phyloP scores from a whole-genome alignment of 2,329 filamentous ascomycete species.

The Basipetospora chlamydospora region DNA sequence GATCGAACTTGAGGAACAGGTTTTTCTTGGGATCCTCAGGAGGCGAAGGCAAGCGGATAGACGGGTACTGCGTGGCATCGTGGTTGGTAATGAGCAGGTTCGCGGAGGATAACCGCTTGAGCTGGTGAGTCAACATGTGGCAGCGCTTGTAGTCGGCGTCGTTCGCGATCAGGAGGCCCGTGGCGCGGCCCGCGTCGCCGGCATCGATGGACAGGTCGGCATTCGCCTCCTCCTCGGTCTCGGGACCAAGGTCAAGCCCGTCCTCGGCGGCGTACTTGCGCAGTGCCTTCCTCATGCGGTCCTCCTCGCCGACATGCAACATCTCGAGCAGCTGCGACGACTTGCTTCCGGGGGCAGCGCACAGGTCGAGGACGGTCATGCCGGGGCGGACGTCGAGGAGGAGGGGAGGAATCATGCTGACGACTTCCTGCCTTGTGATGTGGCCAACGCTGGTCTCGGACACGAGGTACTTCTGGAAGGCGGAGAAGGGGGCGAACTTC shows the following conservation, averaged over 20 bases:
- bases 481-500: conserved; percentile 83
- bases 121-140: conserved; percentile 94
- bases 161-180: conserved; percentile 86
- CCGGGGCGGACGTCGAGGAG: conserved; percentile 82
- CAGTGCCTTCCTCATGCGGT: conserved; percentile 59
- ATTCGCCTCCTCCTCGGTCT: conserved; percentile 31
- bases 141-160: conserved; percentile 93
- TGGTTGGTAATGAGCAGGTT: conserved; percentile 97
- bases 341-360: conserved; percentile 93
- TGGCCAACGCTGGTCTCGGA: conserved; percentile 95
- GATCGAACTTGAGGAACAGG: conserved; percentile 87
- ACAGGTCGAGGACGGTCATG: conserved; percentile 90
- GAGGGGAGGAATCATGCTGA: conserved; percentile 96
- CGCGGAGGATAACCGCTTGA: conserved; percentile 90
- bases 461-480: conserved; percentile 95
- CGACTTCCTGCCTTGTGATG: conserved; percentile 92
- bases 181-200: conserved; percentile 71
- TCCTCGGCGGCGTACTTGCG: conserved; percentile 47
- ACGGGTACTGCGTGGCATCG: conserved; percentile 89
- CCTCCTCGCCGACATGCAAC: conserved; percentile 85
- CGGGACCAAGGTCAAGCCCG: conserved; percentile 33
- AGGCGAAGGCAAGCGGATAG: conserved; percentile 61
- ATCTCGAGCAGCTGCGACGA: conserved; percentile 90
- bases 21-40: conserved; percentile 38
- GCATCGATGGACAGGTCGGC: conserved; percentile 43